phyloP scores from a whole-genome alignment of 1,284 basidiomycete species.

The Cryptococcus maquisensis region DNA sequence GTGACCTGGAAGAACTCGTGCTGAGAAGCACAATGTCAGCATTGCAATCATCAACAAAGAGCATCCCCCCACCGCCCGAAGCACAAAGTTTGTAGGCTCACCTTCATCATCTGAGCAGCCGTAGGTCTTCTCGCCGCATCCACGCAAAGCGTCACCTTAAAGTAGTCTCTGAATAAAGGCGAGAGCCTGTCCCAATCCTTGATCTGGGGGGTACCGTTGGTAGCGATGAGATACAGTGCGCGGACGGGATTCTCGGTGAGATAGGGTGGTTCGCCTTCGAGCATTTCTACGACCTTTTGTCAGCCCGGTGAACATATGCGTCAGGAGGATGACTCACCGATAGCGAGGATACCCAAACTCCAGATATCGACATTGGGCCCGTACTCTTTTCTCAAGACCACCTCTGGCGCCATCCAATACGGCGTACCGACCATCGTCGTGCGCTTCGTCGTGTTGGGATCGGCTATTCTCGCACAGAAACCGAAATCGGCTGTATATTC shows the following conservation, averaged over 20 bases:
- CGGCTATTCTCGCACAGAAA: conserved; percentile 96
- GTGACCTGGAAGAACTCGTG: conserved; percentile 85
- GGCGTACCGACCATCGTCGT: conserved; percentile 99
- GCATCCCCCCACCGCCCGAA: not conserved
- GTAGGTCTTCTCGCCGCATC: conserved; percentile 89
- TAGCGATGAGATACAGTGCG: conserved; percentile 93
- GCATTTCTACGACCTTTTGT: conserved; percentile 70
- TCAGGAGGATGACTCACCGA: conserved; percentile 58
- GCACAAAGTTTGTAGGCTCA: conserved; percentile 22
- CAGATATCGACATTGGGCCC: conserved; percentile 99
- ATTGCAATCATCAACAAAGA: not conserved
- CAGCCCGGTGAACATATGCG: conserved; percentile 1
- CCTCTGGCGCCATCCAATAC: conserved; percentile 99
- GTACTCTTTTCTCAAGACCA: conserved; percentile 97
- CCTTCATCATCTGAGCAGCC: conserved; percentile 74
- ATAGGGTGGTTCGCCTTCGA: conserved; percentile 97
- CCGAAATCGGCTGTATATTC: conserved; percentile 81
- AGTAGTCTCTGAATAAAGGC: conserved; percentile 82
- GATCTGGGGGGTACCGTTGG: conserved; percentile 95
- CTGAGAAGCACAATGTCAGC: conserved; percentile 46
- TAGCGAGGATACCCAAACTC: conserved; percentile 98
- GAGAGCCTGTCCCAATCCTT: conserved; percentile 90
- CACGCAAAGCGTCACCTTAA: conserved; percentile 85
- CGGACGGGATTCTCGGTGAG: conserved; percentile 95
- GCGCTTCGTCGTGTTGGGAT: conserved; percentile 81